Base-by-base conservation (phyloP, 2,329 filamentous ascomycete genomes). In the Paraphaeosphaeria minitans region DNA sequence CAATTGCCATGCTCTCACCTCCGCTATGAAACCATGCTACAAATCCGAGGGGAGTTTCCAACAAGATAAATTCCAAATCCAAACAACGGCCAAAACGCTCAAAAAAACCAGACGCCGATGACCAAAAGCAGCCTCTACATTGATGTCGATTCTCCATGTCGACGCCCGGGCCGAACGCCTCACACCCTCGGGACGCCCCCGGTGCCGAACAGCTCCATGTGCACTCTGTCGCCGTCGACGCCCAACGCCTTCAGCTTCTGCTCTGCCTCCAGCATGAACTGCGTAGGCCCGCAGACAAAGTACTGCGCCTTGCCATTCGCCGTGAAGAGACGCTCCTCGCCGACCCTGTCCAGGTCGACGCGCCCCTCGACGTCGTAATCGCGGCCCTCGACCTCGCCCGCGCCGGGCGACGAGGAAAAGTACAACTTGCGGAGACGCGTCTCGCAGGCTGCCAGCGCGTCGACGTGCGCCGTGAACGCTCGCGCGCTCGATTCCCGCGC, bases 231-330 rank as follows among this genome's bases (percentile, higher is more conserved):
- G n/a, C 76, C 74, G 1, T 79, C 75, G 1, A 92, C 87, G 0
- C 88, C 88, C 56, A 80, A 75, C 2, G 68, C 77, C 65, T 81
- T 76, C 57, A 93, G 78, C 64, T 79, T 81, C 8, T 76, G 74
- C 63, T 85, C 79, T 22, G 85, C 78, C 39, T 85, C 83, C 10
- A 82, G 67, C 91, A 93, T 93, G 80, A 92, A 93, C 8, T 74
- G 71, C 59, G 83, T 81, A 0, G 90, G 90, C 0, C 90, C 91
- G 69, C 91, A 93, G 54, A 91, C 78, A 66, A 85, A 93, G 74
- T 92, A 93, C 68, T 87, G 80, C 0, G 90, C 81, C 45, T 76
- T 76, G 0, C 75, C 51, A 65, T 89, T 79, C 21, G 80, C 77
- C 1, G 88, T 70, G 64, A 82, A 85, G n/a, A 93, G 77, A 47